Percentiles rank a stretch among this genome's conserved stretches.
Conservation (phyloP, 1,139 yeast genomes). For the Zygosaccharomyces sapae region DNA sequence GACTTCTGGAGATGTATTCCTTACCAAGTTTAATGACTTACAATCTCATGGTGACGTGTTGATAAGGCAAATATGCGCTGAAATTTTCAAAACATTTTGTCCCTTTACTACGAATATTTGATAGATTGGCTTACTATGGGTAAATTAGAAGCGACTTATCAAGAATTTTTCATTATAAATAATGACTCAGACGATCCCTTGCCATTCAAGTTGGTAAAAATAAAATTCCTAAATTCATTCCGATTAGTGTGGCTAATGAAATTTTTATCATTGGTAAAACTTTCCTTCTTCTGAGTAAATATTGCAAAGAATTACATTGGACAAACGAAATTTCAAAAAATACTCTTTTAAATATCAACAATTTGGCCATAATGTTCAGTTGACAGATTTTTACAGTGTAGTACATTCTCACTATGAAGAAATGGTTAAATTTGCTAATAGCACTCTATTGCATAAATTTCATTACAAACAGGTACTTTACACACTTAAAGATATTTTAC, state of each 20-base stretch:
- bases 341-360: slow-evolving; percentile 21
- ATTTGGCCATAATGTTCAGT: slow-evolving; percentile 9
- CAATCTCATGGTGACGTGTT: slow-evolving; percentile 61
- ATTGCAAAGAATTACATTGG: slow-evolving; percentile 63
- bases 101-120: slow-evolving; percentile 61
- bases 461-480: slow-evolving; percentile 52
- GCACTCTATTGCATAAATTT: slow-evolving; percentile 49
- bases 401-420: slow-evolving; percentile 55
- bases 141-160: slow-evolving; percentile 48
- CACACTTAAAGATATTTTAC: slow-evolving; percentile 61
- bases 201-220: slow-evolving; percentile 31
- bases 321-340: slow-evolving; percentile 43
- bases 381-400: slow-evolving; percentile 38
- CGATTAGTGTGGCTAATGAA: slow-evolving; percentile 46
- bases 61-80: slow-evolving; percentile 43
- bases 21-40: slow-evolving; percentile 50
- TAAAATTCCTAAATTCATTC: slow-evolving; percentile 59
- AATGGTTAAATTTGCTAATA: slow-evolving; percentile 51
- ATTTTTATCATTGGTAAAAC: slow-evolving; percentile 77
- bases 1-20: slow-evolving; percentile 51
- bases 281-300: slow-evolving; percentile 59
- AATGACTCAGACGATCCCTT: slow-evolving; percentile 13
- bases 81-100: slow-evolving; percentile 49
- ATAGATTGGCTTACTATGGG: slow-evolving; percentile 71
- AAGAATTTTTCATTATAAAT: slow-evolving; percentile 63